Base-by-base conservation (phyloP, 371 early-diverging fungal genomes). In the Phascolomyces articulosus region DNA sequence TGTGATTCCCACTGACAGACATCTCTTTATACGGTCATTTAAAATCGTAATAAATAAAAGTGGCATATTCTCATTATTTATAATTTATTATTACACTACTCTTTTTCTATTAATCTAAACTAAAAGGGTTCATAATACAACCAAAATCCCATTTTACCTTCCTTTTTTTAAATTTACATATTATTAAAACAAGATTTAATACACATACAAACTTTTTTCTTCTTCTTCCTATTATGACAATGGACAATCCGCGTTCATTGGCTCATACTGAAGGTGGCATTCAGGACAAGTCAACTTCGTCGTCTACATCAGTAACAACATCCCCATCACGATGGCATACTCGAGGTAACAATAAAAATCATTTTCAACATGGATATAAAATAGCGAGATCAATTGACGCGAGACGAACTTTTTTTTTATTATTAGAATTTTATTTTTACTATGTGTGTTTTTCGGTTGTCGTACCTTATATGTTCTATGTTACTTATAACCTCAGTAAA, bases 381-480 rank as follows among this genome's bases (percentile, higher is more conserved):
- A 16, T n/a, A n/a, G 4, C 11, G 40, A 24, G 16, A 26, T 44
- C 44, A 18, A 44, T 44, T 44, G 16, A 44, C 44, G 44, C 6
- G 44, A n/a, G 16, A 44, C 8, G 11, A 34, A 31, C 31, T n/a
- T n/a, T n/a, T n/a, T n/a, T n/a, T n/a, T 16, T 58, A 38, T 27
- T 20, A 2, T 26, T 49, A 81, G 93, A 93, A 67, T 93, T 92
- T 75, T 90, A 89, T 67, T 65, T 88, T 49, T 92, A 93, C 65
- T 91, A 91, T 67, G 47, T 86, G n/a, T 57, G 84, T 18, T 88
- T 90, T 58, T 40, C 76, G 20, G 67, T 82, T 11, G 75, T 77
- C 4, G 74, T 91, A 7, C 83, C 90, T 0, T 84, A 85, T 68
- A 91, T 92, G 92, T 74, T 87, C 29, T 85, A 88, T 64, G 79